Base-by-base conservation (phyloP, 139 green algal species). In the Tetradesmus lagerheimii region DNA sequence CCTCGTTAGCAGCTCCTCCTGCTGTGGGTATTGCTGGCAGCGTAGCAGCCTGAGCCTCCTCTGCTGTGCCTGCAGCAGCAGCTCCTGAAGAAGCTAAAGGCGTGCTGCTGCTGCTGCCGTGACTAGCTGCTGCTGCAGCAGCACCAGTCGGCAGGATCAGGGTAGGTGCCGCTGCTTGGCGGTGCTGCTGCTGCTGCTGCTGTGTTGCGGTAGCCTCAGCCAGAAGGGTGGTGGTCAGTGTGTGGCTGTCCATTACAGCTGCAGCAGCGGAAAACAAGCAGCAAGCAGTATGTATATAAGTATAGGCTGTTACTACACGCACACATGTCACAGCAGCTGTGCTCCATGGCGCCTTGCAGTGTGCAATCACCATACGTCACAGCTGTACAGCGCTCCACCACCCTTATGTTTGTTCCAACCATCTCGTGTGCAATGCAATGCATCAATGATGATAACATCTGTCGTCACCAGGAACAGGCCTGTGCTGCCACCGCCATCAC, bases 211-310 rank as follows among this genome's bases (percentile, higher is more conserved):
- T 23, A 4, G 82, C 82, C 77, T 78, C 82, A 14, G 57, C 82
- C 71, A 50, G 34, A 18, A 79, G 82, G 57, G 14, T 34, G 15
- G 53, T 57, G 34, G n/a, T 35, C 20, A 87, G 23, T 2, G n/a
- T 86, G 45, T 86, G 80, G 37, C 80, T 86, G 80, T 86, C 80
- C 64, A 86, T 86, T 9, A 86, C 80, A 45, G 82, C 82, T 87
- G 82, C 20, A 77, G 9, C 14, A 75, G 39, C n/a, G 39, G 80
- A 27, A 75, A 6, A 5, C 37, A 25, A n/a, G 34, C 34, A 27
- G 8, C 25, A 75, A 9, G 6, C 23, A 18, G 23, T 66, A 2
- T 57, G 23, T 18, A 16, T 50, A 41, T 39, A n/a, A n/a, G n/a
- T n/a, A 39, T 38, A 29, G 20, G 80, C 20, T 39, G 35, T n/a